Evolutionary conservation across 2,329 filamentous ascomycete genomes (phyloP).

Genomic region (Exophiala mesophila): DNA sequence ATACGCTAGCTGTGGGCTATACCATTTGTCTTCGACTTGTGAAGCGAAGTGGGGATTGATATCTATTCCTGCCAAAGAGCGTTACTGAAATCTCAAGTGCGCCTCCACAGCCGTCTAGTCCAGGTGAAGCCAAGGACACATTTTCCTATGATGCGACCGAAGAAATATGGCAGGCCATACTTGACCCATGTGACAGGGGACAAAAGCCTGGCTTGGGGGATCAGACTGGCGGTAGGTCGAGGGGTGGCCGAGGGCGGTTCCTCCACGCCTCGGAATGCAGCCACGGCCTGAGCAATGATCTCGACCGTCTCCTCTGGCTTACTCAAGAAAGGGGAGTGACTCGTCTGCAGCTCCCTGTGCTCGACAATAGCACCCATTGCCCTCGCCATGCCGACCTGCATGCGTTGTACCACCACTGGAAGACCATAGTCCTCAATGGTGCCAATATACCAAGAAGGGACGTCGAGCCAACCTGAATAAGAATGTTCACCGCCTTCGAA

Average conservation of each 20-base stretch:
- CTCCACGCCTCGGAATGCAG: constrained; percentile 17
- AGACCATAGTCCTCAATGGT: constrained; percentile 40
- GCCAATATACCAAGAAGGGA: constrained; percentile 45
- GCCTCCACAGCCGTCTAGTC: constrained; percentile 21
- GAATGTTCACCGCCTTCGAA: constrained; percentile 42
- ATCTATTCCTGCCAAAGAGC: too few species aligned
- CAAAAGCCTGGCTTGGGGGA: not conserved
- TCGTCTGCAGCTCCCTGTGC: constrained; percentile 40
- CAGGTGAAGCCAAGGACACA: constrained; percentile 23
- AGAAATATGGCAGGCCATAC: not conserved
- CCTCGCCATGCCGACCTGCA: constrained; percentile 37
- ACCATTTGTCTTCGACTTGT: too few species aligned
- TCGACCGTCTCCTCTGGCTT: constrained; percentile 37
- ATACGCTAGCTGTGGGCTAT: too few species aligned
- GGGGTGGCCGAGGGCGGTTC: not conserved
- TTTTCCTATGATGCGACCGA: constrained; percentile 26
- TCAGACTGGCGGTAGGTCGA: not conserved
- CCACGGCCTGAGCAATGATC: constrained; percentile 37
- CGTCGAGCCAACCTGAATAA: constrained; percentile 47
- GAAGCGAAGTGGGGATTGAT: too few species aligned
- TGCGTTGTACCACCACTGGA: constrained; percentile 38
- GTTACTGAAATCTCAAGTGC: too few species aligned
- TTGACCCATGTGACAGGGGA: not conserved
- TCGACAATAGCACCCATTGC: constrained; percentile 32
- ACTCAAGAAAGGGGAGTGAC: constrained; percentile 50